Evolutionary conservation across 2,329 filamentous ascomycete genomes (phyloP).

Genomic region (Paraconiothyrium sp.): DNA sequence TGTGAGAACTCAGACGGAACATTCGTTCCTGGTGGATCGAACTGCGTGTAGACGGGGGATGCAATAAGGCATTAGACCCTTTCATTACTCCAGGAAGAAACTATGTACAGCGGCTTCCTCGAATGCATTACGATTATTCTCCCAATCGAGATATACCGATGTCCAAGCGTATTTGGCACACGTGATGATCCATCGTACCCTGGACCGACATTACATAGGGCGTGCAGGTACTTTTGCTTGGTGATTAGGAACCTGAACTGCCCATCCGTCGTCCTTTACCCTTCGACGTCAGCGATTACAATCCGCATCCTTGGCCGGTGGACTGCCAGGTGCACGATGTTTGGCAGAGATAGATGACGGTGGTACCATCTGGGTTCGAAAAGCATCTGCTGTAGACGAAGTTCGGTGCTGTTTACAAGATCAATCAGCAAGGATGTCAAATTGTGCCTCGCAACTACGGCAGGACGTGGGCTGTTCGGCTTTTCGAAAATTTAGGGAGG

Average conservation of each 20-base stretch:
- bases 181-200: neutral
- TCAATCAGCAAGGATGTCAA: neutral
- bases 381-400: slow-evolving; percentile 11
- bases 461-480: too few species aligned
- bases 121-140: neutral
- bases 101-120: neutral
- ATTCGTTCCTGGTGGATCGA: slow-evolving; percentile 25
- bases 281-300: too few species aligned
- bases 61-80: neutral
- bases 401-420: neutral
- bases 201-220: too few species aligned
- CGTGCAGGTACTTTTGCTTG: too few species aligned
- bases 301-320: slow-evolving; percentile 1
- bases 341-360: slow-evolving; percentile 7
- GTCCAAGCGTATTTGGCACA: too few species aligned
- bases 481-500: neutral
- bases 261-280: too few species aligned
- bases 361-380: neutral
- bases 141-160: too few species aligned
- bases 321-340: slow-evolving; percentile 10
- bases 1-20: slow-evolving; percentile 38
- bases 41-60: neutral
- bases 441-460: neutral
- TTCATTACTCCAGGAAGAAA: neutral
- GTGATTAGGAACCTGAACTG: too few species aligned